These are phyloP conservation scores for Fusarium protoensiforme DNA, from an alignment of 2,329 filamentous ascomycete species.

Conservation along the genomic window DNA sequence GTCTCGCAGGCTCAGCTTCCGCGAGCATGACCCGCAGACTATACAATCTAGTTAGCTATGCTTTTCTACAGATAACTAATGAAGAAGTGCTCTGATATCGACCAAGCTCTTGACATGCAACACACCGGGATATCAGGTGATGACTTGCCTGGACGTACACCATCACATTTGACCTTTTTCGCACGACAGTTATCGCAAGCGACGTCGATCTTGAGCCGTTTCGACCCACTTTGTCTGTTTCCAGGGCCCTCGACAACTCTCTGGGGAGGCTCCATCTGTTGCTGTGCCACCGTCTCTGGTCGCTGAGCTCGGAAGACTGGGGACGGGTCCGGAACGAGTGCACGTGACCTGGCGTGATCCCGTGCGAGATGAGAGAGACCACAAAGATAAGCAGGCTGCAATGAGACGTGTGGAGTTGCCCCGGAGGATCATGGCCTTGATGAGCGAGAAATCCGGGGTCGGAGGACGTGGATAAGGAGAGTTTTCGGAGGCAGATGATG, in stretches of 20 bases:
- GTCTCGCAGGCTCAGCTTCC: slow-evolving; percentile 43
- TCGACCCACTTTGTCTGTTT: slow-evolving; percentile 34
- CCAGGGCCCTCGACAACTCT: background rate
- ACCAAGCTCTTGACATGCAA: background rate
- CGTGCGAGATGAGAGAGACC: background rate
- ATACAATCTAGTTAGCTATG: background rate
- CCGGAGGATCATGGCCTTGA: background rate
- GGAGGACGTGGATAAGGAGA: slow-evolving; percentile 1
- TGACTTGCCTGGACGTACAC: slow-evolving; percentile 49
- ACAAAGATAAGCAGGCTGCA: background rate
- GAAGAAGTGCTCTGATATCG: too few relatives aligned
- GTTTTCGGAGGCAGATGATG: background rate
- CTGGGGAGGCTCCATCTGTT: slow-evolving; percentile 30
- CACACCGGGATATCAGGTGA: background rate
- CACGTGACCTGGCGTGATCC: background rate
- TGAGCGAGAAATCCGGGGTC: background rate
- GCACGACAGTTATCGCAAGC: slow-evolving; percentile 56
- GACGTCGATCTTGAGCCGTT: slow-evolving; percentile 56
- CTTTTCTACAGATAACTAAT: too few relatives aligned
- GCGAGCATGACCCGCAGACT: slow-evolving; percentile 48
- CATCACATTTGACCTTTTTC: slow-evolving; percentile 57
- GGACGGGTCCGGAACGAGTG: slow-evolving; percentile 18
- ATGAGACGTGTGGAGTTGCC: background rate
- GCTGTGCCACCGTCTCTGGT: background rate
- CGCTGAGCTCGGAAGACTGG: slow-evolving; percentile 9